Conservation (phyloP, 805 yeast genomes). For the Candida odintsovae region DNA sequence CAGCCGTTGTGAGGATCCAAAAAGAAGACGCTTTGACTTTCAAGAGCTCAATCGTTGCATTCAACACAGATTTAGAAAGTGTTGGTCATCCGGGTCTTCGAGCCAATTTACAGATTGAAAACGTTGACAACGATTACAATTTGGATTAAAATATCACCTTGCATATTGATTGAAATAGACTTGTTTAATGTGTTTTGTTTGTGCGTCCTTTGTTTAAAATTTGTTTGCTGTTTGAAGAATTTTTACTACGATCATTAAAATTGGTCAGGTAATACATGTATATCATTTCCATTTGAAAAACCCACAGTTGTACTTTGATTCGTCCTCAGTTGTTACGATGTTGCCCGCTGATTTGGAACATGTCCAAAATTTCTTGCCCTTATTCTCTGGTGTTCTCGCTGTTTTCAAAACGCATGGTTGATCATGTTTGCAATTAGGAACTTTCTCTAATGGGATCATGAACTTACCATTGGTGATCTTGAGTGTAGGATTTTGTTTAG, state of each 20-base stretch:
- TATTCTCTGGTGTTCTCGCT: slow-evolving; percentile 36
- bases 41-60: slow-evolving; percentile 27
- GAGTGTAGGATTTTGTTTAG: not conserved
- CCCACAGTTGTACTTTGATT: slow-evolving; percentile 38
- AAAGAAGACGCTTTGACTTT: slow-evolving; percentile 25
- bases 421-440: slow-evolving; percentile 44
- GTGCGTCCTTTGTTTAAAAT: not conserved
- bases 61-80: slow-evolving; percentile 23
- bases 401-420: slow-evolving; percentile 41
- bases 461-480: slow-evolving; percentile 14
- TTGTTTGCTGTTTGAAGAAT: not conserved
- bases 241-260: no score
- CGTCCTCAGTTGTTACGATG: slow-evolving; percentile 6
- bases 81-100: slow-evolving; percentile 25
- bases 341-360: slow-evolving; percentile 28
- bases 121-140: slow-evolving; percentile 1
- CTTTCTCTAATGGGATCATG: slow-evolving; percentile 14
- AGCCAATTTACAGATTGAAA: slow-evolving; percentile 7
- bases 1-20: slow-evolving; percentile 24
- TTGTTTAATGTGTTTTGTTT: slow-evolving; percentile 2
- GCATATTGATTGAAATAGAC: not conserved
- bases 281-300: slow-evolving; percentile 45
- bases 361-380: slow-evolving; percentile 50
- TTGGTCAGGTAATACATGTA: not conserved
- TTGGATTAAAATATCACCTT: slow-evolving; percentile 1